Conservation (phyloP, 495 filamentous ascomycete genomes). For the Jackrogersella minutella region DNA sequence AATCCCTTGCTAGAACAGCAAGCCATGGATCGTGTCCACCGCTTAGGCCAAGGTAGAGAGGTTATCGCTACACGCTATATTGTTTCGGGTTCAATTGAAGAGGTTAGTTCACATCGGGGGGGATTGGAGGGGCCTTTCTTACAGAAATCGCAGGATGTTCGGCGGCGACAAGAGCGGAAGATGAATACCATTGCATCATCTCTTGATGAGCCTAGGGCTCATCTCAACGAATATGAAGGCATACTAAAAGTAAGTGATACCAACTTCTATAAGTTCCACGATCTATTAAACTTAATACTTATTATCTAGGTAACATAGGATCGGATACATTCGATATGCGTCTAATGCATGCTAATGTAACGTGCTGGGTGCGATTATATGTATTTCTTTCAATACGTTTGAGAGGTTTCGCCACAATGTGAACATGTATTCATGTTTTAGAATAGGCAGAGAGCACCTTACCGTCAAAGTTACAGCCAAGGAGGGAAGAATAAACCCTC, state of each 20-base stretch:
- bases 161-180: constrained; percentile 3
- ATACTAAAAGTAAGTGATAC: constrained; percentile 10
- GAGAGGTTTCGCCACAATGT: too few species aligned
- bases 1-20: constrained; percentile 60
- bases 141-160: constrained; percentile 13
- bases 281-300: not conserved
- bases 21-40: constrained; percentile 52
- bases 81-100: constrained; percentile 52
- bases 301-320: constrained; percentile 11
- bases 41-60: constrained; percentile 53
- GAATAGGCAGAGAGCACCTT: too few species aligned
- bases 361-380: too few species aligned
- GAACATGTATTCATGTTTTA: too few species aligned
- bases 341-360: not conserved
- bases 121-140: not conserved
- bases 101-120: constrained; percentile 43
- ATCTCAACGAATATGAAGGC: not conserved
- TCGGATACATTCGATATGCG: not conserved
- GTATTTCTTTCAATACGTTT: too few species aligned
- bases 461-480: too few species aligned
- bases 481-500: too few species aligned
- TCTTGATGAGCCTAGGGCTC: not conserved
- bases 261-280: not conserved
- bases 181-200: constrained; percentile 11
- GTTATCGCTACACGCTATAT: constrained; percentile 53